A percentile compares a stretch with the other conserved stretches of the same genome.
phyloP scores from a whole-genome alignment of 2,329 filamentous ascomycete species.

The Penicillium concentricum region DNA sequence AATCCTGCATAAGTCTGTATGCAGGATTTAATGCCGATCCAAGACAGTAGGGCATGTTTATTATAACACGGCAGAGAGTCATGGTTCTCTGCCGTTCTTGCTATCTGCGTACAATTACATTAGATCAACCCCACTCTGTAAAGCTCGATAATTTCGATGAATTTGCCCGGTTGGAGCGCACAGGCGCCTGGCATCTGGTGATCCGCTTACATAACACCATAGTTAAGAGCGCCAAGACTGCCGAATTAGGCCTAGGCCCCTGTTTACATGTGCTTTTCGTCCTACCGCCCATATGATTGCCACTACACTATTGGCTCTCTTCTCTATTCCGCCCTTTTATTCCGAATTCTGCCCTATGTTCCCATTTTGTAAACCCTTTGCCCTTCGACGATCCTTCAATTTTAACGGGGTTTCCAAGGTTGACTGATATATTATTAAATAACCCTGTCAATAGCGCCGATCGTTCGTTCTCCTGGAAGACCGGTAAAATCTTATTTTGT shows the following conservation, averaged over 20 bases:
- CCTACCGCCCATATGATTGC: not conserved
- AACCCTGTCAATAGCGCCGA: slow-evolving; percentile 16
- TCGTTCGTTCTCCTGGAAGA: not conserved
- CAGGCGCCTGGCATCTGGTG: too few relatives aligned
- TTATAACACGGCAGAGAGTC: not conserved
- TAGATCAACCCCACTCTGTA: too few relatives aligned
- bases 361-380: too few relatives aligned
- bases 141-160: too few relatives aligned
- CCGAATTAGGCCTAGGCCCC: not conserved
- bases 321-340: not conserved
- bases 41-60: not conserved
- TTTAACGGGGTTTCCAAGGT: not conserved
- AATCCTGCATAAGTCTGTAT: too few relatives aligned
- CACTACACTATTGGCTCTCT: not conserved
- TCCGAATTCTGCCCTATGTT: not conserved
- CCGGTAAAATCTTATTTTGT: slow-evolving; percentile 4
- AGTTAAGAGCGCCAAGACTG: not conserved
- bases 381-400: not conserved
- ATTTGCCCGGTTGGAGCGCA: too few relatives aligned
- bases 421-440: not conserved
- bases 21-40: not conserved
- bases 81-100: not conserved
- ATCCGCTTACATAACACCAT: too few relatives aligned
- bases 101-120: too few relatives aligned
- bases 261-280: not conserved